phyloP scores from a whole-genome alignment of 768 basidiomycete genomes.

The Suillus weaverae region DNA sequence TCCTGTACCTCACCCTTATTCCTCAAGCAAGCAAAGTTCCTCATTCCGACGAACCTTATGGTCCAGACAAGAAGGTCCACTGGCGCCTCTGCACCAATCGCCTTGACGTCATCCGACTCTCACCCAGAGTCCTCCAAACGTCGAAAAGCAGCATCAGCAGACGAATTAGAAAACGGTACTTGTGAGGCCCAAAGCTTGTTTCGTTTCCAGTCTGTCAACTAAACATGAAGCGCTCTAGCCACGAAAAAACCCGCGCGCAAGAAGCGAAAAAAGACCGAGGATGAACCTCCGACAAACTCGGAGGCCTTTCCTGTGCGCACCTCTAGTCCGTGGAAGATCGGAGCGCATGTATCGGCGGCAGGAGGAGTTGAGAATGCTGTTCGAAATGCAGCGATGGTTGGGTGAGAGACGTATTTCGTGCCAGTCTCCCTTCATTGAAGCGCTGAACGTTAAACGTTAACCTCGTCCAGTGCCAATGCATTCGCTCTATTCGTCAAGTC shows the following conservation, averaged over 20 bases:
- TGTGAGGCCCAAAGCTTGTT: not conserved
- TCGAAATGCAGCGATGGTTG: constrained; percentile 66
- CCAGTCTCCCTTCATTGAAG: not conserved
- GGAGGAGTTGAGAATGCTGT: constrained; percentile 79
- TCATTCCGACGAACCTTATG: constrained; percentile 15
- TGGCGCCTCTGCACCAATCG: not conserved
- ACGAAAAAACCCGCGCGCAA: constrained; percentile 3
- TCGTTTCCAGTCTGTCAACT: not conserved
- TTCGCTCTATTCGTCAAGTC: constrained; percentile 86
- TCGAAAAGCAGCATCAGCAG: not conserved
- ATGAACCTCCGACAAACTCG: constrained; percentile 8
- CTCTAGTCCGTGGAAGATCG: constrained; percentile 61
- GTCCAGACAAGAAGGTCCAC: constrained; percentile 24
- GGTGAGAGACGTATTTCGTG: constrained; percentile 40
- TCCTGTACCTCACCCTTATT: too few species aligned
- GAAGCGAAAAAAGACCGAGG: constrained; percentile 13
- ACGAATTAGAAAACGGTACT: not conserved
- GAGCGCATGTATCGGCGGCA: constrained; percentile 81
- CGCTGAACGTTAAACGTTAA: not conserved
- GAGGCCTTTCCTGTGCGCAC: constrained; percentile 32
- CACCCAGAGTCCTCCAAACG: not conserved
- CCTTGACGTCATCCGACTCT: not conserved
- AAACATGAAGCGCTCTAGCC: not conserved
- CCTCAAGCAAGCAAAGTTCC: not conserved
- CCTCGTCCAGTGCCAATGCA: constrained; percentile 65